These are phyloP conservation scores for Trichoderma reesei DNA, from an alignment of 495 filamentous ascomycete genomes.

Conservation along the genomic window DNA sequence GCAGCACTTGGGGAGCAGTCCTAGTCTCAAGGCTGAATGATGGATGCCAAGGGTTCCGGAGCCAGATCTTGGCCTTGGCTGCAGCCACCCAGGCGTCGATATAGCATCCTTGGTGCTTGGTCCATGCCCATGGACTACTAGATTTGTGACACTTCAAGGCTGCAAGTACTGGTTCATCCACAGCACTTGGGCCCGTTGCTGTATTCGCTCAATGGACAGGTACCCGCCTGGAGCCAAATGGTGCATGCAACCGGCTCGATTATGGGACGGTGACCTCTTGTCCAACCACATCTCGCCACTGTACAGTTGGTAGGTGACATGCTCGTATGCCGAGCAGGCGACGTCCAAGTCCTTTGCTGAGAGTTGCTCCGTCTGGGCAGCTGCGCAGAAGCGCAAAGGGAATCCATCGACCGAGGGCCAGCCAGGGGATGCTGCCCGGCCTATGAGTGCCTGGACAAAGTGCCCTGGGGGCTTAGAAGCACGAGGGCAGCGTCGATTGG, in stretches of 20 bases:
- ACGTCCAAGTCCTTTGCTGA: background rate
- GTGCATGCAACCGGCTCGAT: background rate
- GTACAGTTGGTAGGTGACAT: background rate
- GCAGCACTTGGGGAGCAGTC: background rate
- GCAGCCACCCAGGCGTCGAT: conserved; percentile 7
- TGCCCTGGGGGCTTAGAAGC: background rate
- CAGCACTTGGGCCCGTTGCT: background rate
- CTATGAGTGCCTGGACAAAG: background rate
- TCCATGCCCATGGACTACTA: too few relatives aligned
- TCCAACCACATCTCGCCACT: background rate
- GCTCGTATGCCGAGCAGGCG: background rate
- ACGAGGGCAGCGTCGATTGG: conserved; percentile 6
- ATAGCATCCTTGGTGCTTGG: background rate
- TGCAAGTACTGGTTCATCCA: background rate
- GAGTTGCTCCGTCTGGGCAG: background rate
- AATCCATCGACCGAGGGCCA: background rate
- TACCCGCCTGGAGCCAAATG: background rate
- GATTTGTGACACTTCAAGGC: too few relatives aligned
- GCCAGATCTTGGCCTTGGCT: background rate
- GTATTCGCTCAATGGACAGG: background rate
- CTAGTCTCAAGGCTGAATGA: background rate
- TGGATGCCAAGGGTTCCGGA: background rate
- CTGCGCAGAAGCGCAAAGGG: background rate
- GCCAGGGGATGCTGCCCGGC: background rate
- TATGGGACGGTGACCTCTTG: background rate